phyloP scores from a whole-genome alignment of 1,284 basidiomycete genomes.

The Melampsora larici-populina region DNA sequence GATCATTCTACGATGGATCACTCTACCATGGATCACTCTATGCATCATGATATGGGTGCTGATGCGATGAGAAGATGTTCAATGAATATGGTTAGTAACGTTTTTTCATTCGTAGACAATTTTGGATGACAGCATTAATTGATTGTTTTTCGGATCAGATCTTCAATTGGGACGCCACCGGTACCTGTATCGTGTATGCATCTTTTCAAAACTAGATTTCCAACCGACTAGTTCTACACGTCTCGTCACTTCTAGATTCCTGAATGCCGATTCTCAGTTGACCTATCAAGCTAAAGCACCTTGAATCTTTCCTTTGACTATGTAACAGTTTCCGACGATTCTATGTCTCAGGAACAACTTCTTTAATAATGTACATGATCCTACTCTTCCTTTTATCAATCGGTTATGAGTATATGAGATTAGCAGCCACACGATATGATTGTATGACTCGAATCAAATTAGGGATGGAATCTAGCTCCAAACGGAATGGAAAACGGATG shows the following conservation, averaged over 20 bases:
- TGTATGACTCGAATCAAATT: conserved; percentile 22
- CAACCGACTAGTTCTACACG: no score
- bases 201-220: no score
- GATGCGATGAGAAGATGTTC: conserved; percentile 18
- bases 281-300: no score
- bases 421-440: conserved; percentile 22
- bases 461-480: not conserved
- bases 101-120: no score
- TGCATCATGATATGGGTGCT: not conserved
- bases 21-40: not conserved
- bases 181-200: conserved; percentile 40
- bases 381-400: conserved; percentile 23
- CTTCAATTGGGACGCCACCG: conserved; percentile 35
- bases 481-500: not conserved
- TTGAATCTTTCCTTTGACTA: no score
- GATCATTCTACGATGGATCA: no score
- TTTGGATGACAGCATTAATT: no score
- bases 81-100: conserved; percentile 37
- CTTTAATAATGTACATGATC: conserved; percentile 22
- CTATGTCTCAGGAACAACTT: conserved; percentile 33
- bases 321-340: conserved; percentile 30
- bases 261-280: no score
- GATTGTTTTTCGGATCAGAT: no score
- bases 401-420: conserved; percentile 34
- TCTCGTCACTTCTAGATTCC: no score